phyloP scores from a whole-genome alignment of 352 stramenopile genomes.

The Phytophthora lateralis region DNA sequence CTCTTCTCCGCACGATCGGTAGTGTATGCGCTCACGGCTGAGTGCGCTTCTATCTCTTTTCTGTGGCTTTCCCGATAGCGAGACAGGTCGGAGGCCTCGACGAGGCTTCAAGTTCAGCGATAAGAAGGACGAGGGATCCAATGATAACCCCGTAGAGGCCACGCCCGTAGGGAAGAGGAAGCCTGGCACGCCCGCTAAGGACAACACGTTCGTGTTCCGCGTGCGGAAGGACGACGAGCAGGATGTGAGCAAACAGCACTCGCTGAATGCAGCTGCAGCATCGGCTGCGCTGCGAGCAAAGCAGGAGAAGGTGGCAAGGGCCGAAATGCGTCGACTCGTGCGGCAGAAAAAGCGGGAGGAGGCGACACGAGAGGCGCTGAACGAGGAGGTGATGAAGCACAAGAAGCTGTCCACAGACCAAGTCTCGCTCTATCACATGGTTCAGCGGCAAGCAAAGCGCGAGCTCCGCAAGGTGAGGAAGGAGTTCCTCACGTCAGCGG shows the following conservation, averaged over 20 bases:
- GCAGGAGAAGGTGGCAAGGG: constrained; percentile 53
- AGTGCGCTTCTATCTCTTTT: constrained; percentile 8
- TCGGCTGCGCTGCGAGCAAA: constrained; percentile 51
- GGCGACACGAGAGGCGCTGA: constrained; percentile 40
- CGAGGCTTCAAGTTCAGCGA: constrained; percentile 69
- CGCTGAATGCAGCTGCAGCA: constrained; percentile 47
- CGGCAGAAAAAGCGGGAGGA: constrained; percentile 55
- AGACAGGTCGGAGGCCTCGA: constrained; percentile 28
- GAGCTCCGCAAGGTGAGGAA: constrained; percentile 72
- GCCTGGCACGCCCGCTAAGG: constrained; percentile 17
- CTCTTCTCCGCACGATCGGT: background rate
- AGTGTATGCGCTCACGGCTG: background rate
- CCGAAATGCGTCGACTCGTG: constrained; percentile 49
- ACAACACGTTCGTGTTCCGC: constrained; percentile 64
- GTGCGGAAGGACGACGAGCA: constrained; percentile 45
- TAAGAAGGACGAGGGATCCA: constrained; percentile 30
- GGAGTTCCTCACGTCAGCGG: constrained; percentile 65
- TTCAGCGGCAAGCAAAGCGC: constrained; percentile 61
- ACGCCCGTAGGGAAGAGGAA: constrained; percentile 32
- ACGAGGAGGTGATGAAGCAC: constrained; percentile 48
- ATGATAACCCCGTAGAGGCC: constrained; percentile 30
- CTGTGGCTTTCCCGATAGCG: constrained; percentile 16
- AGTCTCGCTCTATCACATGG: constrained; percentile 60
- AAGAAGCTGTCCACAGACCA: constrained; percentile 56
- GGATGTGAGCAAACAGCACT: constrained; percentile 27